Evolutionary conservation across 2,329 filamentous ascomycete species (phyloP), one percentile per base, ranked within the genome.

Genomic region (Coniochaeta prunicola): DNA sequence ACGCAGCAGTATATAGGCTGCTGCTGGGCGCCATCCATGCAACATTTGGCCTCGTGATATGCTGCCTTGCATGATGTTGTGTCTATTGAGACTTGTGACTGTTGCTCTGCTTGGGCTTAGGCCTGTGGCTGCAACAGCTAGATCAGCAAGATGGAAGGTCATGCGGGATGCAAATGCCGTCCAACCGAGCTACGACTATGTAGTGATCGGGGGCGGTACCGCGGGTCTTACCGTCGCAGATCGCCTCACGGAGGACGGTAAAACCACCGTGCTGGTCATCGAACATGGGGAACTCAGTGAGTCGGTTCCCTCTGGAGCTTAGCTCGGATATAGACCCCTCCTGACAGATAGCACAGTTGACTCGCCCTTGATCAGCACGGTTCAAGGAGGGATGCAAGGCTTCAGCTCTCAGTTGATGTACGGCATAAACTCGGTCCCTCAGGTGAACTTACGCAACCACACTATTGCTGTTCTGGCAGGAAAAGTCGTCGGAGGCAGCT

Each of bases 401-500:
- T 53, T 64, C 15, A 62, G 64, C 31, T 12, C 59, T 0, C 53
- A 59, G 17, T 62, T 68, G 26, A 55, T 69, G 58, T 70, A 65
- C 58, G 57, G 60, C 60, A 67, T 69, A 40, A 59, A 57, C 55
- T 70, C 69, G 1, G 66, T 68, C n/a, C 69, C 69, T 0, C 68
- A 71, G 36, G 57, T 53, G 4, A 62, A 67, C 56, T 61, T 70
- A 17, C 54, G 59, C 26, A 67, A 67, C 64, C 62, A 64, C n/a
- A 65, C 61, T 9, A 64, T 63, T 1, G 42, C 56, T 0, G 68
- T 69, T 0, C 48, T 65, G 9, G 61, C 64, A 5, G 69, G 66
- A 0, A 68, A 66, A 38, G 66, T 70, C 0, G 65, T 77, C 0
- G 75, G 74, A 21, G 74, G 75, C 9, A 70, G 70, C 1, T 74